Base-by-base conservation (phyloP, 2,329 filamentous ascomycete species). In the Epichloe hybrida region DNA sequence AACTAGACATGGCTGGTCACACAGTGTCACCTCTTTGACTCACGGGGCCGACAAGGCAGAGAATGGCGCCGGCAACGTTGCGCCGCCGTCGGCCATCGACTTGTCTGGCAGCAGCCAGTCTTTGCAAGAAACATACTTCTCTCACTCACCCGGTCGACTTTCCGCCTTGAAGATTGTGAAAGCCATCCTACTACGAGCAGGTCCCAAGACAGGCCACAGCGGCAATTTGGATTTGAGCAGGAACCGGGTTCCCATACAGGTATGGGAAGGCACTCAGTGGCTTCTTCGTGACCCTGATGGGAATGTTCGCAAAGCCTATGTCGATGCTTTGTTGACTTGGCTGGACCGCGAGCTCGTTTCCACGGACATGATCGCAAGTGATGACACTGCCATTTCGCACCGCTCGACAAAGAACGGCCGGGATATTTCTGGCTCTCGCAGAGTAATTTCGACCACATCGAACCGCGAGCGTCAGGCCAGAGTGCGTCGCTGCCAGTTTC, bases 231-330 rank as follows among this genome's bases (percentile, higher is more conserved):
- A 79, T 34, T 77, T 93, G 48, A 80, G 81, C 5, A 79, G 89
- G 55, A 87, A 84, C 63, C 80, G 75, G 40, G 86, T 94, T 1
- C 83, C 86, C 0, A 75, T 95, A 8, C 79, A 86, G 50, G 85
- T 90, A 0, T 98, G 93, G 93, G 90, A 97, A 66, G 88, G 88
- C n/a, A 95, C 90, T 0, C 88, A 96, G 54, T 95, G 88, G 87
- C 78, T 97, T 43, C 71, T 97, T 20, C 82, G 86, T 38, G 91
- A 96, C 60, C 75, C 80, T 1, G 84, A 90, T 59, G 80, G 80
- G 35, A 75, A 80, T 35, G 89, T 97, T 36, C 81, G 90, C 50
- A 84, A 84, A 62, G 87, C 89, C 0, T 98, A 97, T 58, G 80
- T 83, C 6, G 88, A 95, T 64, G 86, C 88, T 4, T 67, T 97